These are phyloP conservation scores for Talaromyces sp. DNA, from an alignment of 2,329 filamentous ascomycete species.

Conservation along the genomic window DNA sequence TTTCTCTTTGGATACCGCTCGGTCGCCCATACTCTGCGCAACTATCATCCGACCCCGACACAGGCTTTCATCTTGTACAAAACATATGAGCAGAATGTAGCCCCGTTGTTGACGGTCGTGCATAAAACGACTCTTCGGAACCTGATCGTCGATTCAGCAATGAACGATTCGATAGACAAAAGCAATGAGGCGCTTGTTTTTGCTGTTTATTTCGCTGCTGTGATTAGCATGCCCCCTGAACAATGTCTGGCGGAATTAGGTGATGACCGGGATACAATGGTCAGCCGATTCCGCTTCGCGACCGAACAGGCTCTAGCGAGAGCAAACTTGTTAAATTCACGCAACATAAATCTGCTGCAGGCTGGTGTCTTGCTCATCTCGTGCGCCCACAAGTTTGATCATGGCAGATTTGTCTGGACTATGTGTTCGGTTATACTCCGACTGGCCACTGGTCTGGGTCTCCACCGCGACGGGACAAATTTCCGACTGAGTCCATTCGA, in stretches of 20 bases:
- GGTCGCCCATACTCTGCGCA: conserved; percentile 52
- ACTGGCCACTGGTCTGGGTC: conserved; percentile 45
- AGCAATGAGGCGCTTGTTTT: conserved; percentile 58
- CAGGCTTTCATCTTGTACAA: conserved; percentile 55
- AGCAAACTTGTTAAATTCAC: conserved; percentile 60
- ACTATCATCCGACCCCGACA: conserved; percentile 53
- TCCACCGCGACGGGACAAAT: conserved; percentile 51
- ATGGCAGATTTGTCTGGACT: conserved; percentile 44
- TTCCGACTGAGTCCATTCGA: conserved; percentile 50
- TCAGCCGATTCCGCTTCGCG: conserved; percentile 59
- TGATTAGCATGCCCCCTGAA: conserved; percentile 42
- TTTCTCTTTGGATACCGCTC: conserved; percentile 62
- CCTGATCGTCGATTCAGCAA: conserved; percentile 50
- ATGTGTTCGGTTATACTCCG: conserved; percentile 43
- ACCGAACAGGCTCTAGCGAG: conserved; percentile 62
- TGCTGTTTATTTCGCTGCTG: conserved; percentile 59
- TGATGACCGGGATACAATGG: conserved; percentile 49
- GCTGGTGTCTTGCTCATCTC: conserved; percentile 62
- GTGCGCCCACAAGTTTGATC: conserved; percentile 41
- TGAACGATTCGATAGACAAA: conserved; percentile 50
- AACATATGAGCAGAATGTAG: conserved; percentile 60
- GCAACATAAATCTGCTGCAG: conserved; percentile 61
- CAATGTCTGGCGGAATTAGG: conserved; percentile 47
- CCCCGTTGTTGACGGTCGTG: conserved; percentile 59
- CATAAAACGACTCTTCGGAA: conserved; percentile 55